These are phyloP conservation scores for Hypoxylon rubiginosum DNA, from an alignment of 2,329 filamentous ascomycete genomes.

Conservation along the genomic window DNA sequence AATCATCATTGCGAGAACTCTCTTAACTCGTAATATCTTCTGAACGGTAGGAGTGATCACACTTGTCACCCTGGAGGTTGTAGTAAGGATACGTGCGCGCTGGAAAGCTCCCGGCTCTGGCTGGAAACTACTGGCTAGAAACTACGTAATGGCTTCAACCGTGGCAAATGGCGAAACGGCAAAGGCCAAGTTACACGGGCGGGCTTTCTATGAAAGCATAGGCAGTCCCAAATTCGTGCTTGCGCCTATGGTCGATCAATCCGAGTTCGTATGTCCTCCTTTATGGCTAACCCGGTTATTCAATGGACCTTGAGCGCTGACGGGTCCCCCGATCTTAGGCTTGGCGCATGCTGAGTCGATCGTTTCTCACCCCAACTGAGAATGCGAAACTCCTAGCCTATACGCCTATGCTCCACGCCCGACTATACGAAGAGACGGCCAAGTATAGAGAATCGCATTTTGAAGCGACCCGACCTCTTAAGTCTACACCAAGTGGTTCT, in stretches of 20 bases:
- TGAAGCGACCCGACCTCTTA: constrained; percentile 68
- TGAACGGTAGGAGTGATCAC: constrained; percentile 4
- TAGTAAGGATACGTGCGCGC: constrained; percentile 12
- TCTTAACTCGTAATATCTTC: not conserved
- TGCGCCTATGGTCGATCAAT: constrained; percentile 98
- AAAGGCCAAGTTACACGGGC: constrained; percentile 77
- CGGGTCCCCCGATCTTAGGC: constrained; percentile 68
- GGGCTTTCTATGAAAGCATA: constrained; percentile 94
- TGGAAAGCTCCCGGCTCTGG: constrained; percentile 39
- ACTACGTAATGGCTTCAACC: constrained; percentile 47
- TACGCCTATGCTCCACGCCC: constrained; percentile 95
- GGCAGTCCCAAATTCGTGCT: constrained; percentile 91
- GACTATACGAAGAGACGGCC: constrained; percentile 82
- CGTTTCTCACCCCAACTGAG: constrained; percentile 80
- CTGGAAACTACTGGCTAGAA: constrained; percentile 38
- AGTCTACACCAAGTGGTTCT: constrained; percentile 33
- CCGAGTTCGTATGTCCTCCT: constrained; percentile 82
- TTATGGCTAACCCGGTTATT: constrained; percentile 3
- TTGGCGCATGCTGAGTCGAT: constrained; percentile 96
- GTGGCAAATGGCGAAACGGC: constrained; percentile 43
- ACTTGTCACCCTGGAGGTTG: constrained; percentile 33
- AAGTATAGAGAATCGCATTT: constrained; percentile 86
- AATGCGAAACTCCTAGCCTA: constrained; percentile 82
- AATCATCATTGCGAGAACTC: constrained; percentile 11
- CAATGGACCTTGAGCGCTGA: constrained; percentile 19